These are phyloP conservation scores for Zasmidium citrigriseum DNA, from an alignment of 2,329 filamentous ascomycete genomes.

Conservation along the genomic window DNA sequence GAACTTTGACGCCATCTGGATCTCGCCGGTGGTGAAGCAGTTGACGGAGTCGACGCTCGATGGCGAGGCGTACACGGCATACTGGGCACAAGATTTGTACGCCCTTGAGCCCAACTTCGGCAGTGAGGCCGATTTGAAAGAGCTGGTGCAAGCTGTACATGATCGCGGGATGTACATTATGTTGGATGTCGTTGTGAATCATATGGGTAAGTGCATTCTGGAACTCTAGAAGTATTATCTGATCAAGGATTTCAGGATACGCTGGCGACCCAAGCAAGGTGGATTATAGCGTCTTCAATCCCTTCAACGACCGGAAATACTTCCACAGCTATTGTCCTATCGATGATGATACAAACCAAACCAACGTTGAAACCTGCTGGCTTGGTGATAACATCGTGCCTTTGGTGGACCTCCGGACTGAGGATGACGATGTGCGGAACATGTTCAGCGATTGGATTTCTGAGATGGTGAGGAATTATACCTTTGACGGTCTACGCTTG, in stretches of 20 bases:
- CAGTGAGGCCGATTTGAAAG: slow-evolving; percentile 59
- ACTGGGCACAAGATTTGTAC: slow-evolving; percentile 56
- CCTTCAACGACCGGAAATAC: slow-evolving; percentile 59
- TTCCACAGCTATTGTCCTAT: slow-evolving; percentile 63
- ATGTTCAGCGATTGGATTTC: slow-evolving; percentile 45
- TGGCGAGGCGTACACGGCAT: slow-evolving; percentile 51
- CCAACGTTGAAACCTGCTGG: slow-evolving; percentile 50
- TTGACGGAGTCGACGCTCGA: slow-evolving; percentile 43
- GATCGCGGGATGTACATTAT: slow-evolving; percentile 59
- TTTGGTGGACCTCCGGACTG: slow-evolving; percentile 50
- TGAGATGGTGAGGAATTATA: slow-evolving; percentile 45
- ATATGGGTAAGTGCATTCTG: slow-evolving; percentile 38
- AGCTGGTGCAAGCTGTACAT: slow-evolving; percentile 58
- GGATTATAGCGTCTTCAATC: slow-evolving; percentile 55
- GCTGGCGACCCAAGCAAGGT: slow-evolving; percentile 49
- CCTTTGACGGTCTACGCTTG: slow-evolving; percentile 42
- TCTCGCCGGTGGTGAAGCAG: slow-evolving; percentile 48
- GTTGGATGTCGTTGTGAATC: slow-evolving; percentile 62
- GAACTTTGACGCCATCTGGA: slow-evolving; percentile 48
- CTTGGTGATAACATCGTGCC: slow-evolving; percentile 51
- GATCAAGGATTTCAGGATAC: slow-evolving; percentile 36
- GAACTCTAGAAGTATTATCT: not conserved
- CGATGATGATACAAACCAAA: slow-evolving; percentile 51
- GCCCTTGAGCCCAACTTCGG: slow-evolving; percentile 61
- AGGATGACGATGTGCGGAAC: slow-evolving; percentile 42